Conservation (phyloP, 495 filamentous ascomycete species). For the Penicillium egyptiacum region DNA sequence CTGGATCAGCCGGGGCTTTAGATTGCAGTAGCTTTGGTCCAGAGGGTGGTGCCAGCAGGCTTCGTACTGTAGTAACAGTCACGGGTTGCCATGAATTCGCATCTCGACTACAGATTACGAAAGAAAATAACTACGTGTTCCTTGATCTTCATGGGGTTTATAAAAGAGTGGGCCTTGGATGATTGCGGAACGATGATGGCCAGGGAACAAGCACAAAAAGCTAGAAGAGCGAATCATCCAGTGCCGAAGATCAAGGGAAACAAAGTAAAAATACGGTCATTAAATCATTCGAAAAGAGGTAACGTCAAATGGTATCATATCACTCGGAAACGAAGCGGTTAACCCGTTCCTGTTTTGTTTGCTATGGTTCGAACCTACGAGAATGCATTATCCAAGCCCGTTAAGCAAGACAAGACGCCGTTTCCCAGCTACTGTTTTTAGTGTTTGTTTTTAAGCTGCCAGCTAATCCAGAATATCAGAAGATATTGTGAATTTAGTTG, state of each 20-base stretch:
- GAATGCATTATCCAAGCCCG: conserved; percentile 42
- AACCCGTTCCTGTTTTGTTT: conserved; percentile 33
- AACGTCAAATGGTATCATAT: conserved; percentile 42
- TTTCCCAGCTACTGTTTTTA: conserved; percentile 41
- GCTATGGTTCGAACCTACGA: conserved; percentile 40
- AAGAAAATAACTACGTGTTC: background rate
- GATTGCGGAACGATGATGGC: background rate
- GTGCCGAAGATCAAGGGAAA: conserved; percentile 12
- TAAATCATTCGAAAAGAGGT: conserved; percentile 34
- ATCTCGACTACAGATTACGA: background rate
- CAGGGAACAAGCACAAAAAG: background rate
- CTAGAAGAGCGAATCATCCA: background rate
- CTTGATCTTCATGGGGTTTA: background rate
- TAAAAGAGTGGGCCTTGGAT: background rate
- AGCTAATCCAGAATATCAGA: conserved; percentile 30
- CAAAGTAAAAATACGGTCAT: conserved; percentile 27
- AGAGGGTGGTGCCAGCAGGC: background rate
- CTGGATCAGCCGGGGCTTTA: background rate
- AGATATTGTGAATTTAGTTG: conserved; percentile 47
- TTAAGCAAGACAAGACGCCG: conserved; percentile 45
- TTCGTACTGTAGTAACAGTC: background rate
- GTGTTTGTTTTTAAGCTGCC: conserved; percentile 27
- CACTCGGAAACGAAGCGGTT: conserved; percentile 34
- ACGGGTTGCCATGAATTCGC: background rate
- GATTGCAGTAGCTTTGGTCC: background rate